Base-by-base conservation (phyloP, 805 yeast species). In the Clavispora asparagi region DNA sequence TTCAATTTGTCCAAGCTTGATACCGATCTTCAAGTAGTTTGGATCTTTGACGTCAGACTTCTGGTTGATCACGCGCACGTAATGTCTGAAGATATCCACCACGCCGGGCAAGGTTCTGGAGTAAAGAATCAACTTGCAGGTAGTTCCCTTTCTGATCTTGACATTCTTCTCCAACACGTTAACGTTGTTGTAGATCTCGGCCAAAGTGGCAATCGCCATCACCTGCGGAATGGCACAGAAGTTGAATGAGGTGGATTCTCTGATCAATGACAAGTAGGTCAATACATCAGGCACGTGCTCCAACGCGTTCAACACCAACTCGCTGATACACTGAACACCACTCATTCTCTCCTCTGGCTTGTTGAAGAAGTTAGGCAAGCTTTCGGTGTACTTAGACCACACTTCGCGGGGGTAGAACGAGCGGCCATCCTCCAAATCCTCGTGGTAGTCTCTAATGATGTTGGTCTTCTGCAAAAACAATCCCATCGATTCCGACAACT, bases 221-320 rank as follows among this genome's bases (percentile, higher is more conserved):
- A 92, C 97, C 70, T 94, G 99, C 16, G 99, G 99, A 61, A 94
- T 94, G 10, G 97, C 88, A 71, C 97, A 91, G 73, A 94, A 94
- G 57, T 83, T 85, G 73, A 89, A 94, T 42, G 84, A 70, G 1
- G 96, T 81, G 49, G 85, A 87, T 62, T 94, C 99, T 48, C 78
- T 77, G 42, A 94, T 78, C 50, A 82, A 73, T 14, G 92, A 78
- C 46, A 94, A 74, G 63, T 87, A 94, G 43, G 77, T 77, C 56
- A 94, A 74, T 28, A 82, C 85, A 59, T 88, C 94, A 44, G 78
- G 78, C 35, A 80, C 90, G 60, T 92, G 97, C 27, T 70, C 73
- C 61, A 94, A 72, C 1, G 96, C 83, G 62, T 90, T 83, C 50
- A 84, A 73, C 10, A 87, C 90, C 60, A 94, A 73, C 39, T 92